Evolutionary conservation across 306 rosid genomes (phyloP).

Genomic region (Myrica gale): DNA sequence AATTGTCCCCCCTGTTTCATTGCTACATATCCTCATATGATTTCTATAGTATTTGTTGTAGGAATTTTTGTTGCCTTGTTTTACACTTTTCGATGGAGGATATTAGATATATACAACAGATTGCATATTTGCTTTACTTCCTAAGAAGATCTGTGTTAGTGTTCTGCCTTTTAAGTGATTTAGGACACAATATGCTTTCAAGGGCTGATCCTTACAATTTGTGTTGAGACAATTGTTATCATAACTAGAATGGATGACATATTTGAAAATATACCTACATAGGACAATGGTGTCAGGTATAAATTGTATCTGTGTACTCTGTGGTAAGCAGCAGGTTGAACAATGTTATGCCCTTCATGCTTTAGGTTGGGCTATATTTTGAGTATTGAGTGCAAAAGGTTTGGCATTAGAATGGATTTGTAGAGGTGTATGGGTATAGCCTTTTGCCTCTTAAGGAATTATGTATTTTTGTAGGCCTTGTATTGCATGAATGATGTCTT

Average conservation of each 20-base stretch:
- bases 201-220: neutral
- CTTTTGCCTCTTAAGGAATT: neutral
- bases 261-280: neutral
- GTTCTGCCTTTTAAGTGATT: too few species aligned
- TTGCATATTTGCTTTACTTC: neutral
- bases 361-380: neutral
- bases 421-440: neutral
- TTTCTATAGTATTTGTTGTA: conserved; percentile 14
- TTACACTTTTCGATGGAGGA: conserved; percentile 7
- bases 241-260: neutral
- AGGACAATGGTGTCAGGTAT: neutral
- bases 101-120: neutral
- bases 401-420: neutral
- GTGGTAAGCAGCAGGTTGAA: neutral
- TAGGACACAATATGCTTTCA: too few species aligned
- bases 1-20: too few species aligned
- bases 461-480: neutral
- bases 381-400: neutral
- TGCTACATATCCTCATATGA: too few species aligned
- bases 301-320: neutral
- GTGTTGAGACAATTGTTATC: neutral
- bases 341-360: neutral
- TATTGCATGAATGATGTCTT: neutral
- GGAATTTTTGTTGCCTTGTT: conserved; percentile 6
- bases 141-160: neutral